These are phyloP conservation scores for Euptelea pleiosperma DNA, from an alignment of 164 flowering plant genomes.

Conservation along the genomic window DNA sequence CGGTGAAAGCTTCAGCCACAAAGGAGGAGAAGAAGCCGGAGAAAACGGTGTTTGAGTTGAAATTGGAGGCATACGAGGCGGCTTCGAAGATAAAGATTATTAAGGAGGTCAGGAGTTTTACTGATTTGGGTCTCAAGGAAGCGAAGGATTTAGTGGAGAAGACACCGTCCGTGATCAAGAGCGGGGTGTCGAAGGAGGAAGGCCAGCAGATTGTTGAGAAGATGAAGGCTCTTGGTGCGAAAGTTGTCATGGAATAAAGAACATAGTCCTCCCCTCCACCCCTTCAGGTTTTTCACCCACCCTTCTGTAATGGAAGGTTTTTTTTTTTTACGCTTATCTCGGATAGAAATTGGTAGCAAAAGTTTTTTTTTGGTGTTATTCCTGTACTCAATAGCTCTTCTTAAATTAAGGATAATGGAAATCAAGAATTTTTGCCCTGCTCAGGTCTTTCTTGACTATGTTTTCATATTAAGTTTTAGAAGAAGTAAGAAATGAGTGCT, in stretches of 20 bases:
- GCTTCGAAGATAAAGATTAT: constrained; percentile 72
- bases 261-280: neutral
- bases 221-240: constrained; percentile 80
- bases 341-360: too few relatives aligned
- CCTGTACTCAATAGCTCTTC: too few relatives aligned
- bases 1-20: constrained; percentile 24
- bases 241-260: constrained; percentile 62
- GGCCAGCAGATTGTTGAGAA: constrained; percentile 70
- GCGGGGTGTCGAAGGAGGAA: constrained; percentile 80
- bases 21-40: constrained; percentile 74
- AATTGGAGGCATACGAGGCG: constrained; percentile 64
- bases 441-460: too few relatives aligned
- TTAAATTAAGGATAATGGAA: too few relatives aligned
- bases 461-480: too few relatives aligned
- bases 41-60: constrained; percentile 73
- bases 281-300: constrained; percentile 1
- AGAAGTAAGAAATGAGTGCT: too few relatives aligned
- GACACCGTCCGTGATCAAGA: constrained; percentile 61
- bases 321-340: neutral
- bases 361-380: too few relatives aligned
- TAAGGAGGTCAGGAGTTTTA: constrained; percentile 73
- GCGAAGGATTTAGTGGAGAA: constrained; percentile 90
- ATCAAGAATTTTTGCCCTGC: too few relatives aligned
- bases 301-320: neutral
- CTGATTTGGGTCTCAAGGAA: constrained; percentile 83